These are phyloP conservation scores for Fusarium sp. DNA, from an alignment of 2,329 filamentous ascomycete genomes.

Conservation along the genomic window DNA sequence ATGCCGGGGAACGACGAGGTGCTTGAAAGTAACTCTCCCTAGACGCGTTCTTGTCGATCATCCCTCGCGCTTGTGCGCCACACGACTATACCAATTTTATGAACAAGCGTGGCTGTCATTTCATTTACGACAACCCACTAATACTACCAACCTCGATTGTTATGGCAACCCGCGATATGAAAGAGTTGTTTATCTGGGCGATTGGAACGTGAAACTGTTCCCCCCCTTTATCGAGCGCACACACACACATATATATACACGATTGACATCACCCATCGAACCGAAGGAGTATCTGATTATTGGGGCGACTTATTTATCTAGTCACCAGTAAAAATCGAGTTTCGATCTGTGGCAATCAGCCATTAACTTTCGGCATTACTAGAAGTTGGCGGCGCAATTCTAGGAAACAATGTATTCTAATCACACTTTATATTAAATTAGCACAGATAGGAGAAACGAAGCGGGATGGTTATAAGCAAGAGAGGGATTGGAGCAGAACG, in stretches of 20 bases:
- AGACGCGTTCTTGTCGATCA: slow-evolving; percentile 36
- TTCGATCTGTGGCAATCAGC: not conserved
- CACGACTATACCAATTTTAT: slow-evolving; percentile 15
- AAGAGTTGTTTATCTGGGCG: not conserved
- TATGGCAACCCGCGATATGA: slow-evolving; percentile 1
- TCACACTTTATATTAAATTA: slow-evolving; percentile 7
- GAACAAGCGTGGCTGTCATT: slow-evolving; percentile 6
- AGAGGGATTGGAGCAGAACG: slow-evolving; percentile 10
- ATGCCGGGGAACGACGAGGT: slow-evolving; percentile 35
- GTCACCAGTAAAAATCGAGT: slow-evolving; percentile 18
- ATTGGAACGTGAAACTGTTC: slow-evolving; percentile 10
- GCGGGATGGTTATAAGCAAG: slow-evolving; percentile 7
- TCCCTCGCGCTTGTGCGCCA: slow-evolving; percentile 36
- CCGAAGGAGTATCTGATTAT: not conserved
- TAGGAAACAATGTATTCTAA: slow-evolving; percentile 14
- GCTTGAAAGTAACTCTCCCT: slow-evolving; percentile 27
- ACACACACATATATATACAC: slow-evolving; percentile 1
- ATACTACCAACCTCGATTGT: not conserved
- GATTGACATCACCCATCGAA: slow-evolving; percentile 24
- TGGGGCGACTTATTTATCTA: not conserved
- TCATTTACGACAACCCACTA: slow-evolving; percentile 17
- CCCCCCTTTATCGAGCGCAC: not conserved
- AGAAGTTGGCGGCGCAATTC: slow-evolving; percentile 17
- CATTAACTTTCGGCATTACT: slow-evolving; percentile 8
- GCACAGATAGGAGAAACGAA: not conserved